Conservation (phyloP, 257 asterid genomes). For the Thymus mandschuricus region DNA sequence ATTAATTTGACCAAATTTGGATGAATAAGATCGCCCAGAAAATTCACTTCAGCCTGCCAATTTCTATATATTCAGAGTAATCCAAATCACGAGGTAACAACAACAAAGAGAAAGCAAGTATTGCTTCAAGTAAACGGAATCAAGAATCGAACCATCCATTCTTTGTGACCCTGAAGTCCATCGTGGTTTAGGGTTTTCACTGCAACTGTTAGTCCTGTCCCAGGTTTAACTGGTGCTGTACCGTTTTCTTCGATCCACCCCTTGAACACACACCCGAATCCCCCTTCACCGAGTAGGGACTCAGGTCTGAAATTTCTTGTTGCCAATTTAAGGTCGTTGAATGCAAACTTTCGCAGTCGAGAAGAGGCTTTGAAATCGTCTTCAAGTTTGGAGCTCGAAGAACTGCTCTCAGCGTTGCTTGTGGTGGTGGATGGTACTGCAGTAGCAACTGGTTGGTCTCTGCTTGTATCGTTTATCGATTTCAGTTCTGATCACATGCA, state of each 20-base stretch:
- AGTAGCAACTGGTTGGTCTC: conserved; percentile 69
- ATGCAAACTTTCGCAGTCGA: conserved; percentile 80
- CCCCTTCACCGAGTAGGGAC: conserved; percentile 98
- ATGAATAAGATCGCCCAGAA: conserved; percentile 93
- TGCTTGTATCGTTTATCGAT: conserved; percentile 64
- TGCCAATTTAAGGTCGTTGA: conserved; percentile 86
- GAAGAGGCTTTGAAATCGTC: conserved; percentile 89
- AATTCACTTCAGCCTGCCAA: conserved; percentile 94
- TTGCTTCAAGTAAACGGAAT: conserved; percentile 18
- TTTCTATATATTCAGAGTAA: conserved; percentile 34
- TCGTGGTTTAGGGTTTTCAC: conserved; percentile 96
- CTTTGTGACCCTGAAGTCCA: conserved; percentile 99
- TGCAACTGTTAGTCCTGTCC: conserved; percentile 98
- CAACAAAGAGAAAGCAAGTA: conserved; percentile 7
- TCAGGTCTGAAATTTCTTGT: conserved; percentile 97
- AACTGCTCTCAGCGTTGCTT: conserved; percentile 71
- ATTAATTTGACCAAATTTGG: conserved; percentile 87
- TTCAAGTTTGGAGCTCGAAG: conserved; percentile 75
- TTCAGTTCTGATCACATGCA: conserved; percentile 58
- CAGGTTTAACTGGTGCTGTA: conserved; percentile 98
- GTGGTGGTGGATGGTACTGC: conserved; percentile 67
- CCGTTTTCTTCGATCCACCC: conserved; percentile 99
- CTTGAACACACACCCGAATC: conserved; percentile 96
- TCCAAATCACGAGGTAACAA: conserved; percentile 23
- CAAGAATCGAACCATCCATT: conserved; percentile 90